Evolutionary conservation across 1,284 basidiomycete genomes (phyloP), one percentile per base, ranked within the genome.

Genomic region (Cystobasidiaceae sp.): DNA sequence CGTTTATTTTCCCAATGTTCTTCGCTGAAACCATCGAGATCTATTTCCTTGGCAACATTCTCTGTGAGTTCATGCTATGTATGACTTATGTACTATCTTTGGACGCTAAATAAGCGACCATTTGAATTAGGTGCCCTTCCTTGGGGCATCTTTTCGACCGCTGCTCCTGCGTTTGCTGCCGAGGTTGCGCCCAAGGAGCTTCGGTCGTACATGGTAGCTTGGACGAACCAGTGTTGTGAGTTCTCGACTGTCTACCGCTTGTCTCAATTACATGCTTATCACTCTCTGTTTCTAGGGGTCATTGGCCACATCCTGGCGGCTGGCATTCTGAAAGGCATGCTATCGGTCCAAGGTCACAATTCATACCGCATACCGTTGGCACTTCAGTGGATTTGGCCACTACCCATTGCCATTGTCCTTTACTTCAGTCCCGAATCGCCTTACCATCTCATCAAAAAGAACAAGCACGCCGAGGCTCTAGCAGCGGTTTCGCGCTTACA

Each of bases 221-320:
- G 77, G 71, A 77, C 80, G 62, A 79, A 79, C 73, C 74, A 79
- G 65, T 80, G 78, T 72, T 81, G 80, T n/a, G n/a, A n/a, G n/a
- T n/a, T n/a, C n/a, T n/a, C n/a, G n/a, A n/a, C n/a, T n/a, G n/a
- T n/a, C n/a, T n/a, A n/a, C n/a, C n/a, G n/a, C n/a, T n/a, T n/a
- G n/a, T n/a, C n/a, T n/a, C n/a, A n/a, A n/a, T n/a, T n/a, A n/a
- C n/a, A n/a, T n/a, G n/a, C n/a, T n/a, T n/a, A n/a, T n/a, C n/a
- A n/a, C n/a, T n/a, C n/a, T n/a, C n/a, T n/a, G n/a, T n/a, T n/a
- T n/a, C n/a, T n/a, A n/a, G n/a, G n/a, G 80, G 80, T 73, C n/a
- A 66, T 75, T 19, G 74, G 74, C 7, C 73, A 74, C 48, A 49
- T 74, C 34, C 58, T 81, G 46, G 76, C 76, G 17, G 77, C 78